Base-by-base conservation (phyloP, 139 green algal species). In the Dunaliella sp. region DNA sequence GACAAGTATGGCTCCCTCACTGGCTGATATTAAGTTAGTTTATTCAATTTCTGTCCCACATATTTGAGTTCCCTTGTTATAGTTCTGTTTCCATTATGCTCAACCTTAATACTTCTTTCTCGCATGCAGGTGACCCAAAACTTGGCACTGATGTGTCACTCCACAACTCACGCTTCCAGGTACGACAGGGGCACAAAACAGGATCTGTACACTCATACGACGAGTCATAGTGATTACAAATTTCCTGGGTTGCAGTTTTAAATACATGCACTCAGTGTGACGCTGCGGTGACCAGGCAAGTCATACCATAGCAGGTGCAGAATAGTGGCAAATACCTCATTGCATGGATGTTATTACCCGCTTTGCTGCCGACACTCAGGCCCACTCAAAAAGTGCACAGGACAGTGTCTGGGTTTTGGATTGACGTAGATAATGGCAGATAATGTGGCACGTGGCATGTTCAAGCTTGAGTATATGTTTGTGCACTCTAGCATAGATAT, bases 131-230 rank as follows among this genome's bases (percentile, higher is more conserved):
- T 26, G 48, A 65, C 48, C 16, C 48, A 26, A 65, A 65, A 26
- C 48, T 84, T n/a, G 3, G 38, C 37, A 84, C 35, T 76, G 48
- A 84, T 77, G 80, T 38, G 35, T 75, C 38, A 16, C 12, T 77
- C 12, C 31, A 77, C 30, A 81, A 81, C 76, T 24, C 30, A 36
- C 76, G 37, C n/a, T 81, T 81, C 76, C 2, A 37, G 76, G 76
- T 81, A 78, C 21, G 58, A 24, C 58, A 74, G n/a, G n/a, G n/a
- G n/a, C n/a, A n/a, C n/a, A n/a, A n/a, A n/a, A n/a, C n/a, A n/a
- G n/a, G n/a, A n/a, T n/a, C n/a, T n/a, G n/a, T n/a, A n/a, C n/a
- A n/a, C n/a, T n/a, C n/a, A n/a, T n/a, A n/a, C n/a, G n/a, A n/a
- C n/a, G n/a, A n/a, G n/a, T n/a, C n/a, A n/a, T n/a, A n/a, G n/a